A percentile compares a stretch with the other conserved stretches of the same genome.
These are phyloP conservation scores for Rhodotorula sp. DNA, from an alignment of 1,284 basidiomycete genomes.

Conservation along the genomic window DNA sequence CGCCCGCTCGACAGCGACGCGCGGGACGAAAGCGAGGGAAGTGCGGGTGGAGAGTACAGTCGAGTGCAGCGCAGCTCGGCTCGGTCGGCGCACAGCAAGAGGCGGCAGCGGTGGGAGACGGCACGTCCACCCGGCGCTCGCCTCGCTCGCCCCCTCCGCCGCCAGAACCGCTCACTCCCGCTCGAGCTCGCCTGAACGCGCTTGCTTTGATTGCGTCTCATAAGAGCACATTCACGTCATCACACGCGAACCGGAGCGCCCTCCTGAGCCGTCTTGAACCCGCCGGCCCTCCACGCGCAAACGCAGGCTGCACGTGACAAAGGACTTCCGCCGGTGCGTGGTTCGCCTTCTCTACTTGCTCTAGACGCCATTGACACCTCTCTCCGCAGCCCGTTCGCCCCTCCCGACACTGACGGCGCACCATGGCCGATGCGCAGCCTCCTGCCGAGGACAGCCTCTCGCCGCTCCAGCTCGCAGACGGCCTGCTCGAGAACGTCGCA, in stretches of 20 bases:
- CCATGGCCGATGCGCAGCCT: not conserved
- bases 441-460: slow-evolving; percentile 11
- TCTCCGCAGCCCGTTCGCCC: not conserved
- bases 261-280: not conserved
- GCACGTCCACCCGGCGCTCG: too few relatives aligned
- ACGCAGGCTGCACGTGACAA: too few relatives aligned
- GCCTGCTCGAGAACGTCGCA: slow-evolving; percentile 55
- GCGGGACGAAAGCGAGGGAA: not conserved
- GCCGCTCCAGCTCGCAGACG: slow-evolving; percentile 22
- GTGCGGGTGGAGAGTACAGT: not conserved
- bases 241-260: too few relatives aligned
- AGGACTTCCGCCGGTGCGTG: too few relatives aligned
- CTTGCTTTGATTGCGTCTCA: too few relatives aligned
- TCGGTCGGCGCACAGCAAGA: not conserved
- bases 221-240: not conserved
- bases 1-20: not conserved
- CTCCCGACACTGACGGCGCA: not conserved
- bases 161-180: not conserved
- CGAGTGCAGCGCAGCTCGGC: not conserved
- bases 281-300: too few relatives aligned
- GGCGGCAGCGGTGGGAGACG: not conserved
- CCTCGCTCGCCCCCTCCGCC: not conserved
- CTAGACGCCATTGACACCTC: not conserved
- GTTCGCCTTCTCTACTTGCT: not conserved
- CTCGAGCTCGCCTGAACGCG: not conserved